These are phyloP conservation scores for Penicillium lagena DNA, from an alignment of 495 filamentous ascomycete species.

Conservation along the genomic window DNA sequence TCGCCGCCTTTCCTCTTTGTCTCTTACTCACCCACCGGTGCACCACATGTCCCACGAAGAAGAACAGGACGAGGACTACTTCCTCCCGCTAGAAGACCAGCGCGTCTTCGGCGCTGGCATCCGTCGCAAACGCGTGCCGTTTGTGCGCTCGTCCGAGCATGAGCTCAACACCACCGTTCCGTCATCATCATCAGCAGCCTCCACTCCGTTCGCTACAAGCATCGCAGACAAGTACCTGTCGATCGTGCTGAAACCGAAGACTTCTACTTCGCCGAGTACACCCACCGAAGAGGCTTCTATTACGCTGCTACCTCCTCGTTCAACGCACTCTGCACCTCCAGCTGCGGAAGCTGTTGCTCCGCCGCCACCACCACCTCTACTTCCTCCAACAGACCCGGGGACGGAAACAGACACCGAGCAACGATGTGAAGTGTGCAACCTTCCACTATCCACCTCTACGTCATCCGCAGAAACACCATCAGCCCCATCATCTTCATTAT, in stretches of 20 bases:
- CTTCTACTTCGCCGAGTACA: slow-evolving; percentile 9
- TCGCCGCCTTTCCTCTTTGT: slow-evolving; percentile 2
- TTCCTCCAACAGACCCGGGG: neutral
- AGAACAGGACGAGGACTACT: slow-evolving; percentile 52
- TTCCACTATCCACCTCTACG: slow-evolving; percentile 31
- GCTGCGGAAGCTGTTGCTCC: slow-evolving; percentile 3
- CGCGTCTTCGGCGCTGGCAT: slow-evolving; percentile 77
- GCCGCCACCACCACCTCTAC: slow-evolving; percentile 1
- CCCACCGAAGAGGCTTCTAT: slow-evolving; percentile 8
- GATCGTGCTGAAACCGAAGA: slow-evolving; percentile 51
- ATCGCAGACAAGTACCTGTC: slow-evolving; percentile 65
- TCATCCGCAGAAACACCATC: neutral
- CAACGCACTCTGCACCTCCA: slow-evolving; percentile 13
- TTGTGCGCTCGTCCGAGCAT: slow-evolving; percentile 61
- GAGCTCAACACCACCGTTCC: slow-evolving; percentile 36
- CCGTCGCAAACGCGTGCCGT: slow-evolving; percentile 68
- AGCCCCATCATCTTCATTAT: slow-evolving; percentile 1
- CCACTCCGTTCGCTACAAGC: slow-evolving; percentile 22
- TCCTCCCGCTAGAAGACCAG: slow-evolving; percentile 63
- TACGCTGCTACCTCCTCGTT: slow-evolving; percentile 2
- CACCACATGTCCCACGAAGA: slow-evolving; percentile 2
- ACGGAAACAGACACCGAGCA: neutral
- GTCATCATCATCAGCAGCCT: slow-evolving; percentile 16
- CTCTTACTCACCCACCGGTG: slow-evolving; percentile 1
- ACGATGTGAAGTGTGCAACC: slow-evolving; percentile 53